Base-by-base conservation (phyloP, 495 filamentous ascomycete species). In the Coniosporium apollinis region DNA sequence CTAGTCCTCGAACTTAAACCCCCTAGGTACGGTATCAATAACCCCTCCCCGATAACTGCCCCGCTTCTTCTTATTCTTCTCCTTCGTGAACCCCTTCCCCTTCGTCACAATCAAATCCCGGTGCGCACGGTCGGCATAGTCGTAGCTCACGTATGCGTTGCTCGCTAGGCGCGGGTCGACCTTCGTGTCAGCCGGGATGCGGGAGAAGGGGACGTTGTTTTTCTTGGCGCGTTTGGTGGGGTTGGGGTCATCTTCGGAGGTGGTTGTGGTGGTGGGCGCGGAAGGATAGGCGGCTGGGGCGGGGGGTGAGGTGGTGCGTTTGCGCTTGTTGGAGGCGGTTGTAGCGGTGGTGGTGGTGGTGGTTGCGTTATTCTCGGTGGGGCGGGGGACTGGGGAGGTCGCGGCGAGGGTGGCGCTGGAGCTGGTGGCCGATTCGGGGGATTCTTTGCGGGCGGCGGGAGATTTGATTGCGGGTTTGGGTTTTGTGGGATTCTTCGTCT, bases 41-140 rank as follows among this genome's bases (percentile, higher is more conserved):
- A 65, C 62, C 6, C 86, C 86, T 9, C 85, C 86, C 36, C 76
- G 70, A 62, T 92, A 93, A 33, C 73, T 79, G 30, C 91, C 91
- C 47, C 81, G 59, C 67, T 83, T 83, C 65, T 81, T 80, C 66
- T 96, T 99, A 56, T 99, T 94, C 75, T 99, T 99, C 62, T 96
- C 91, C 68, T 99, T 99, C 36, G 87, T 99, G 61, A 99, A 99
- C 10, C 82, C 82, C 63, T 93, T 96, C 37, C 91, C 91, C 52
- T 76, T 83, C 18, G 87, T 94, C 17, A 92, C 70, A 19, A 77
- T 81, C 33, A 99, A 59, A 53, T 94, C 87, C 39, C 79, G 67
- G 46, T 79, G 80, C 22, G 91, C 91, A 34, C 73, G 73, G 34
- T 87, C 74, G 4, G 86, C 85, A 51, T 94, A 99, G 24, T 82